Conservation (phyloP, 2,329 filamentous ascomycete species). For the Monilinia aucupariae region DNA sequence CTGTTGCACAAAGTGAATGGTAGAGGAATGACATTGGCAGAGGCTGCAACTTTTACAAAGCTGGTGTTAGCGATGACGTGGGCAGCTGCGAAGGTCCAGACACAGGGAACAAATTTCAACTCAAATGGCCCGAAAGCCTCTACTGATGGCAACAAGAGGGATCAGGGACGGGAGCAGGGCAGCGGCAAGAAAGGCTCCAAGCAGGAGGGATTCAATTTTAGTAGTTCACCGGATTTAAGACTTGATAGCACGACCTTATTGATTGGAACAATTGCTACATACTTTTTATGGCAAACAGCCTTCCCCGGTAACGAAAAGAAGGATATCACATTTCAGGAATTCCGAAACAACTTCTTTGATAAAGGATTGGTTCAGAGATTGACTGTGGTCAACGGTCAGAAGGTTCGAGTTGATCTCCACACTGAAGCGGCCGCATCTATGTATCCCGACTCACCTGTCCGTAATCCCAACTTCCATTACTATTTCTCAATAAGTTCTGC, state of each 20-base stretch:
- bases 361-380: conserved; percentile 95
- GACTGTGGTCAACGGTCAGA: conserved; percentile 68
- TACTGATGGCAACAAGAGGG: conserved; percentile 18
- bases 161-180: neutral
- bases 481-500: conserved; percentile 95
- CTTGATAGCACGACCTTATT: conserved; percentile 32
- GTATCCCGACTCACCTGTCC: conserved; percentile 70
- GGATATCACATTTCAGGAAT: conserved; percentile 98
- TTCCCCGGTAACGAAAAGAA: conserved; percentile 60
- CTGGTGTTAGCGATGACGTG: conserved; percentile 34
- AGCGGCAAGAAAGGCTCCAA: conserved; percentile 31
- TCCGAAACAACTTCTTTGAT: conserved; percentile 86
- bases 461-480: conserved; percentile 69
- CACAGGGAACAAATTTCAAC: conserved; percentile 31
- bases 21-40: conserved; percentile 28
- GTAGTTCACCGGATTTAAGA: conserved; percentile 26
- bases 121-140: conserved; percentile 19
- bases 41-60: conserved; percentile 35
- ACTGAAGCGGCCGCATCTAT: conserved; percentile 65
- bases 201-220: conserved; percentile 30
- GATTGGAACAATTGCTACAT: conserved; percentile 54
- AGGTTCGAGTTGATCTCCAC: conserved; percentile 75
- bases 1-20: conserved; percentile 32
- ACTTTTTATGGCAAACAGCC: conserved; percentile 58
- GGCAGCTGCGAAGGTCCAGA: conserved; percentile 30